These are phyloP conservation scores for Salvia miltiorrhiza DNA, from an alignment of 257 asterid genomes.

Conservation along the genomic window DNA sequence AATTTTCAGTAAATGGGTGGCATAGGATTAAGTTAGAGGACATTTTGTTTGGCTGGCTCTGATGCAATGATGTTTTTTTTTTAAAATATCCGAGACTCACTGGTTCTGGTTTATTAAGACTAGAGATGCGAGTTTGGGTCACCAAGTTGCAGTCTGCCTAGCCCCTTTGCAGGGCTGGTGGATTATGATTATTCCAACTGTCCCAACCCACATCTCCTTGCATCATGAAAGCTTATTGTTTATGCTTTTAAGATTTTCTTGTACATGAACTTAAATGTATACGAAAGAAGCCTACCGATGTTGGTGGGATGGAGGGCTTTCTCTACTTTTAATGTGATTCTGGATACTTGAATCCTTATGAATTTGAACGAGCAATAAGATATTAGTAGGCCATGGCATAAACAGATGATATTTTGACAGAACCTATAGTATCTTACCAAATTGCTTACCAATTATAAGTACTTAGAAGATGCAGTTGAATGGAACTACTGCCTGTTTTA, in stretches of 20 bases:
- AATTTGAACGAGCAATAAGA: background rate
- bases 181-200: too few relatives aligned
- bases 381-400: background rate
- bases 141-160: too few relatives aligned
- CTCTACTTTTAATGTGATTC: background rate
- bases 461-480: background rate
- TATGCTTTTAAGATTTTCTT: background rate
- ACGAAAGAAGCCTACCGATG: background rate
- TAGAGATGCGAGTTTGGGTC: too few relatives aligned
- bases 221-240: too few relatives aligned
- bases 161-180: too few relatives aligned
- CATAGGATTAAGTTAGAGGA: too few relatives aligned
- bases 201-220: too few relatives aligned
- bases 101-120: background rate
- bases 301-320: too few relatives aligned
- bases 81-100: background rate
- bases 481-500: background rate
- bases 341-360: background rate
- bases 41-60: too few relatives aligned
- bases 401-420: background rate
- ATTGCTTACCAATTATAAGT: background rate
- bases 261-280: too few relatives aligned
- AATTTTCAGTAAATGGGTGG: too few relatives aligned
- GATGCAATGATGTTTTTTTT: too few relatives aligned
- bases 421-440: background rate